Evolutionary conservation across 2,329 filamentous ascomycete genomes (phyloP).

Genomic region (Fusarium illudens): DNA sequence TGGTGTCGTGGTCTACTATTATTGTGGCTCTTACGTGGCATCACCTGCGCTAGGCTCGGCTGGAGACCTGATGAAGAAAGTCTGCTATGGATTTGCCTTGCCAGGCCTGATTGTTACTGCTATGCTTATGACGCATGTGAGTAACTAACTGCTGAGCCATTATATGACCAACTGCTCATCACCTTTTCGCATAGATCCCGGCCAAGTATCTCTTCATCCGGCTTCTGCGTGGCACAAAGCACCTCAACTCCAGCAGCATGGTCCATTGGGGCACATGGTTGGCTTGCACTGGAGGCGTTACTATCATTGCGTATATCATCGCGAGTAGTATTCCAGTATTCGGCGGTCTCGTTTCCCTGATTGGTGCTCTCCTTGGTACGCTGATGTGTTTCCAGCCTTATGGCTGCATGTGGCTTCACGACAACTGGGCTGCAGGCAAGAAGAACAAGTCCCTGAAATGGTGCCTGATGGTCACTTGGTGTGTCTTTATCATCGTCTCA

Average conservation of each 20-base stretch:
- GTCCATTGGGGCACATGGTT: constrained; percentile 41
- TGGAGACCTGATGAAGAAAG: constrained; percentile 51
- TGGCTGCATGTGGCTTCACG: constrained; percentile 7
- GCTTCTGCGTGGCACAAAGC: constrained; percentile 36
- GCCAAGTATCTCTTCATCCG: constrained; percentile 42
- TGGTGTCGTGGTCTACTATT: constrained; percentile 53
- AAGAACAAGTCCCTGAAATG: neutral
- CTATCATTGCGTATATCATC: constrained; percentile 2
- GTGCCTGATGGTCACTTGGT: neutral
- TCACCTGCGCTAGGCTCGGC: constrained; percentile 57
- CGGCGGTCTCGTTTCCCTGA: neutral
- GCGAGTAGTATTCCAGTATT: constrained; percentile 1
- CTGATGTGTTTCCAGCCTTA: constrained; percentile 6
- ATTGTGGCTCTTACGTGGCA: constrained; percentile 54
- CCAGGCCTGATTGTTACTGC: constrained; percentile 40
- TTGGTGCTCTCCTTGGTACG: constrained; percentile 4
- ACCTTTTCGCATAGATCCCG: constrained; percentile 8
- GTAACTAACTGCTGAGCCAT: neutral
- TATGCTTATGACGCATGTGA: constrained; percentile 38
- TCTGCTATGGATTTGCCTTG: constrained; percentile 51
- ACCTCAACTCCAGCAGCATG: constrained; percentile 35
- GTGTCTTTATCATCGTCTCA: neutral
- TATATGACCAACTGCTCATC: neutral
- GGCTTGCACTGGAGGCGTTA: neutral
- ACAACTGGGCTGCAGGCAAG: neutral